Evolutionary conservation across 2,329 filamentous ascomycete species (phyloP).

Genomic region (Alternaria novae-zelandiae): DNA sequence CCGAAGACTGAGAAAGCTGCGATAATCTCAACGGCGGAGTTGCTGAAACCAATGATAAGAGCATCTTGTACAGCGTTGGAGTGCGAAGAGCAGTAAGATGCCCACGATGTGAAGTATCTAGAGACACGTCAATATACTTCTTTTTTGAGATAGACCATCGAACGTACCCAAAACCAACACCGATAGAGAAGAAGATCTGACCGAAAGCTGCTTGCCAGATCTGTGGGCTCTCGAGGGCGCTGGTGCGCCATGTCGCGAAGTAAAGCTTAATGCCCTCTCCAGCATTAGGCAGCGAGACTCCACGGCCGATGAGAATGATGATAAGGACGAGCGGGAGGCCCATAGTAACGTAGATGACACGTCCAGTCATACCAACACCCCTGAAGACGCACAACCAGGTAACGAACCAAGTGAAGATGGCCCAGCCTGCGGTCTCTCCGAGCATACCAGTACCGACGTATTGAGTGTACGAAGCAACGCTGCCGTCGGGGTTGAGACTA

Average conservation of each 20-base stretch:
- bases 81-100: conserved; percentile 2
- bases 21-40: conserved; percentile 60
- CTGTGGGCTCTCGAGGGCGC: conserved; percentile 42
- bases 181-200: conserved; percentile 64
- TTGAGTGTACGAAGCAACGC: conserved; percentile 12
- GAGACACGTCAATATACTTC: neutral
- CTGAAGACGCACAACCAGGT: conserved; percentile 24
- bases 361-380: conserved; percentile 23
- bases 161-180: conserved; percentile 55
- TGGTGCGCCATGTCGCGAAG: conserved; percentile 14
- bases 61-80: conserved; percentile 62
- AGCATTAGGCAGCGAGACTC: conserved; percentile 15
- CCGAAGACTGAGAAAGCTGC: conserved; percentile 57
- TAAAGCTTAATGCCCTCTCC: conserved; percentile 15
- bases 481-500: conserved; percentile 7
- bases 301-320: conserved; percentile 20
- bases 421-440: neutral
- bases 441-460: neutral
- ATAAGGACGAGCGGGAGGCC: conserved; percentile 22
- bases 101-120: conserved; percentile 8
- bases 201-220: conserved; percentile 61
- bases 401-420: conserved; percentile 12
- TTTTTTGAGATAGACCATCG: conserved; percentile 26
- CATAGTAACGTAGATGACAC: conserved; percentile 31
- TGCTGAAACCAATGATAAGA: conserved; percentile 58